Evolutionary conservation across 768 basidiomycete species (phyloP).

Genomic region (Suillus americanus): DNA sequence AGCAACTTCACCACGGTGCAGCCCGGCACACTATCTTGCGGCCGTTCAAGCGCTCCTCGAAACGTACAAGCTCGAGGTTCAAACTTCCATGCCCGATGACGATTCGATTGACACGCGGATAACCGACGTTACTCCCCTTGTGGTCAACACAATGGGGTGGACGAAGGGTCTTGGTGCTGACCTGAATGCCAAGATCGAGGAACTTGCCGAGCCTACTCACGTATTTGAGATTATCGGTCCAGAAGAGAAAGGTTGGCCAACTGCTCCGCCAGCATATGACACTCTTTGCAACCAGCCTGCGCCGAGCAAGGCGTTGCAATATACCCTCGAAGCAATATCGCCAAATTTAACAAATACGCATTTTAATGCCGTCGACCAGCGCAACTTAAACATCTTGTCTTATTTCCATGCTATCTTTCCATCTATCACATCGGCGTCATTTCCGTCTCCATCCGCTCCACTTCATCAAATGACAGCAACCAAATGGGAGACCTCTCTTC

Average conservation of each 20-base stretch:
- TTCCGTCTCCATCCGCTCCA: conserved; percentile 18
- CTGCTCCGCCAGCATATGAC: conserved; percentile 8
- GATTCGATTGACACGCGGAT: conserved; percentile 39
- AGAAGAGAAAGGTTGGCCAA: conserved; percentile 24
- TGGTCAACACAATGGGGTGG: conserved; percentile 98
- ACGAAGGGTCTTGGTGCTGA: conserved; percentile 90
- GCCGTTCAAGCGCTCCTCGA: conserved; percentile 67
- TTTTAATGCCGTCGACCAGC: conserved; percentile 61
- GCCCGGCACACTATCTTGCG: conserved; percentile 74
- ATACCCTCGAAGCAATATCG: conserved; percentile 45
- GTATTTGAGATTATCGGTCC: conserved; percentile 21
- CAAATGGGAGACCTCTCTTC: conserved; percentile 65
- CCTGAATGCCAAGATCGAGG: conserved; percentile 68
- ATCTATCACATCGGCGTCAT: conserved; percentile 9
- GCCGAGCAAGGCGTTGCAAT: not conserved
- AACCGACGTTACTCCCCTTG: conserved; percentile 67
- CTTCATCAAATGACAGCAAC: conserved; percentile 38
- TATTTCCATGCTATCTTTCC: conserved; percentile 66
- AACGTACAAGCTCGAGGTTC: conserved; percentile 68
- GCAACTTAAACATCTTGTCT: conserved; percentile 67
- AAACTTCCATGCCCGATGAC: conserved; percentile 34
- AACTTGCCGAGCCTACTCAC: conserved; percentile 51
- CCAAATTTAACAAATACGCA: conserved; percentile 25
- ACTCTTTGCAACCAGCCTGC: conserved; percentile 6
- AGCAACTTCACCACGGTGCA: conserved; percentile 70